A percentile compares a stretch with the other conserved stretches of the same genome.
phyloP scores from a whole-genome alignment of 306 rosid genomes.

The Prunus persica region Prunus_persica_NCBIv2 NC_034009.1:42357001-42357500 shows the following conservation, averaged over 20 bases:
- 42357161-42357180: no score
- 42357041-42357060: no score
- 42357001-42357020: no score
- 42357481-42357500: not conserved
- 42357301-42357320: not conserved
- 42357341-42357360: not conserved
- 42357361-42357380: constrained; percentile 5
- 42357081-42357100: no score
- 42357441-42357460: not conserved
- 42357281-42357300: not conserved
- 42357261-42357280: not conserved
- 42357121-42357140: no score
- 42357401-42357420: not conserved
- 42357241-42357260: not conserved
- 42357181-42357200: no score
- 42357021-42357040: no score
- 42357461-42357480: not conserved
- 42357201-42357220: no score
- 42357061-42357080: no score
- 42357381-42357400: not conserved
- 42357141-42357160: no score
- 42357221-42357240: not conserved
- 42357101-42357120: no score
- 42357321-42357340: no score
- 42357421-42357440: not conserved